A percentile compares a stretch with the other conserved stretches of the same genome.
These are phyloP conservation scores for Aspergillus proliferans DNA, from an alignment of 2,329 filamentous ascomycete genomes.

Conservation along the genomic window DNA sequence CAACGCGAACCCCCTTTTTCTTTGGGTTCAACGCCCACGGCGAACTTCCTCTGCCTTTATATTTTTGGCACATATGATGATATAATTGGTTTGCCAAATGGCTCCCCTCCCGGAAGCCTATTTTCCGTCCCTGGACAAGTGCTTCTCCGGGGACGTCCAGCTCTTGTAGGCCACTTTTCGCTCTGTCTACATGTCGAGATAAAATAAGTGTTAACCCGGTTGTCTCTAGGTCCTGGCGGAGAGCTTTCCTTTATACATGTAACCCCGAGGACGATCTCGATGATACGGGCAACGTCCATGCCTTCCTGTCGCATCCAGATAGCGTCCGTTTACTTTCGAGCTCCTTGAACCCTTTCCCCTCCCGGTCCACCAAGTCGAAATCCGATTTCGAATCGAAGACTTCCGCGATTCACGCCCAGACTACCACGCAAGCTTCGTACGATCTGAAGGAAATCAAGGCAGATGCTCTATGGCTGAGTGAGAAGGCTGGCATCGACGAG, in stretches of 20 bases:
- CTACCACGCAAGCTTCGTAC: conserved; percentile 59
- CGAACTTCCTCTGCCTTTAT: conserved; percentile 5
- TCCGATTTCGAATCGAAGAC: conserved; percentile 75
- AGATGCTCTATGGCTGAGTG: conserved; percentile 80
- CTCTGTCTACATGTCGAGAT: background rate
- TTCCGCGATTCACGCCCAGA: conserved; percentile 75
- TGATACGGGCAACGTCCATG: conserved; percentile 53
- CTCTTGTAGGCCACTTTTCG: conserved; percentile 56
- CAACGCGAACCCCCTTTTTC: background rate
- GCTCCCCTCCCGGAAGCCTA: conserved; percentile 67
- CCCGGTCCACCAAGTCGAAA: conserved; percentile 58
- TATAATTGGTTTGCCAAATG: conserved; percentile 49
- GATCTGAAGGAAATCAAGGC: conserved; percentile 74
- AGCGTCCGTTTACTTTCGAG: conserved; percentile 63
- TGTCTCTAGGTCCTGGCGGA: conserved; percentile 53
- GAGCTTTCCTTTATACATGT: conserved; percentile 49
- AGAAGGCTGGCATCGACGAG: conserved; percentile 70
- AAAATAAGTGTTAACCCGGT: conserved; percentile 16
- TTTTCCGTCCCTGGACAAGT: conserved; percentile 78
- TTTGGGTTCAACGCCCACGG: conserved; percentile 2
- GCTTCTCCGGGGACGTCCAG: conserved; percentile 71
- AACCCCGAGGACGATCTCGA: conserved; percentile 38
- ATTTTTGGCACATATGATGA: conserved; percentile 29
- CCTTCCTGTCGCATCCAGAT: conserved; percentile 66
- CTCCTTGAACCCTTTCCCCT: conserved; percentile 62